Conservation (phyloP, 495 filamentous ascomycete genomes). For the Bacidia gigantensis region DNA sequence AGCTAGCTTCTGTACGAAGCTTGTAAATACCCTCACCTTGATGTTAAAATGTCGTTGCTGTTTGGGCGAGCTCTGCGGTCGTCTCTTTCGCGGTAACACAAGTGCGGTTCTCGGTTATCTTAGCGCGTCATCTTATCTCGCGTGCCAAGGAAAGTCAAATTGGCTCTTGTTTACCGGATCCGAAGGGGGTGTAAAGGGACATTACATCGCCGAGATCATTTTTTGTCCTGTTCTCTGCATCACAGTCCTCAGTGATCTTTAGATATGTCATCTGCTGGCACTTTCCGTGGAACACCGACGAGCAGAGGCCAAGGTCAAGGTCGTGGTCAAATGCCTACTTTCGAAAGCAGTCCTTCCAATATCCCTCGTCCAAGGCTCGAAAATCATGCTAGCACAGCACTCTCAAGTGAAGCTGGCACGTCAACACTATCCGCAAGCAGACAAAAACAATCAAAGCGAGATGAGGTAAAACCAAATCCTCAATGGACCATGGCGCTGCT, state of each 20-base stretch:
- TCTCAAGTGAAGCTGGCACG: conserved; percentile 52
- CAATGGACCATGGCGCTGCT: conserved; percentile 11
- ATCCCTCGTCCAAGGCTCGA: conserved; percentile 81
- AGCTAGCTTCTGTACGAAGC: too few relatives aligned
- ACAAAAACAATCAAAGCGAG: conserved; percentile 88
- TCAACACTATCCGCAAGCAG: conserved; percentile 75
- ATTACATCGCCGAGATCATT: too few relatives aligned
- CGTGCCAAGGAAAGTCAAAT: conserved; percentile 1
- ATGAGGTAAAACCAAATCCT: conserved; percentile 67
- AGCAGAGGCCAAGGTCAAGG: conserved; percentile 36
- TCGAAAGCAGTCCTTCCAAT: conserved; percentile 50
- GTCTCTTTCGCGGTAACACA: not conserved
- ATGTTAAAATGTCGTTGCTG: too few relatives aligned
- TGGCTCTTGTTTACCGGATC: conserved; percentile 4
- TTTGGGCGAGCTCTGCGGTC: not conserved
- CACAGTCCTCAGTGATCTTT: not conserved
- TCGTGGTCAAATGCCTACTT: conserved; percentile 53
- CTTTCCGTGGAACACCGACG: conserved; percentile 44
- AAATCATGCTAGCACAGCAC: conserved; percentile 32
- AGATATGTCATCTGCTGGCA: conserved; percentile 47
- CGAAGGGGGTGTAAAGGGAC: not conserved
- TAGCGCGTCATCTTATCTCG: conserved; percentile 10
- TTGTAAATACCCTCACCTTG: too few relatives aligned
- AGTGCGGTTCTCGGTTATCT: conserved; percentile 6
- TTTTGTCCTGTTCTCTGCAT: too few relatives aligned